Conservation (phyloP, 2,329 filamentous ascomycete species). For the Hirsutella minnesotensis region DNA sequence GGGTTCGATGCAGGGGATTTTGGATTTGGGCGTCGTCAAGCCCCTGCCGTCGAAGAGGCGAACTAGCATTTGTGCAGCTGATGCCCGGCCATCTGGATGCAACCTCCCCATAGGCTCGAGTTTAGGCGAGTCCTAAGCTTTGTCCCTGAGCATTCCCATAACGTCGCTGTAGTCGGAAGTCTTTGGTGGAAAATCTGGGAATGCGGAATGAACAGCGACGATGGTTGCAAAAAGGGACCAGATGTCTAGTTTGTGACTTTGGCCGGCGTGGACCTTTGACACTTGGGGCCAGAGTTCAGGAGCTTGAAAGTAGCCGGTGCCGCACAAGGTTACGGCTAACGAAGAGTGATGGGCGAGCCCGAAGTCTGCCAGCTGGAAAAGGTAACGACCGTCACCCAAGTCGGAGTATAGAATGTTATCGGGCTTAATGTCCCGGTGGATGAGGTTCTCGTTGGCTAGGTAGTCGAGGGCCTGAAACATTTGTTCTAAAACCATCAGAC, state of each 20-base stretch:
- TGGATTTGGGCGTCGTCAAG: not conserved
- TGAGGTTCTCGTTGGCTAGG: not conserved
- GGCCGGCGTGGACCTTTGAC: not conserved
- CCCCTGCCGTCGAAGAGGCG: not conserved
- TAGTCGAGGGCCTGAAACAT: slow-evolving; percentile 2
- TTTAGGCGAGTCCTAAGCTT: no score
- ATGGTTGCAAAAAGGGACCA: slow-evolving; percentile 1
- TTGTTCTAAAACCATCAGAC: not conserved
- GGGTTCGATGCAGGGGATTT: not conserved
- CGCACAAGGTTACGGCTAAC: not conserved
- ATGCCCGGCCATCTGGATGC: slow-evolving; percentile 1
- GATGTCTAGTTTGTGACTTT: slow-evolving; percentile 1
- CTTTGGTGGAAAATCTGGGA: not conserved
- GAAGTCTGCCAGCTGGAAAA: slow-evolving; percentile 2
- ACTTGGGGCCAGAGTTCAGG: not conserved
- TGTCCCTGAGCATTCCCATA: not conserved
- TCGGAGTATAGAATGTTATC: slow-evolving; percentile 2
- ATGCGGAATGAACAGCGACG: not conserved
- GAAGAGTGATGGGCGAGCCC: not conserved
- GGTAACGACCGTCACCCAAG: not conserved
- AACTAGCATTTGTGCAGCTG: slow-evolving; percentile 1
- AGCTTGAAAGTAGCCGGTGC: not conserved
- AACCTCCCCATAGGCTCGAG: slow-evolving; percentile 1
- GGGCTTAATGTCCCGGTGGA: slow-evolving; percentile 1
- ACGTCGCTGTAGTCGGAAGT: not conserved